A percentile compares a stretch with the other conserved stretches of the same genome.
phyloP scores from a whole-genome alignment of 305 asterid genomes.

The Fraxinus sp. region DNA sequence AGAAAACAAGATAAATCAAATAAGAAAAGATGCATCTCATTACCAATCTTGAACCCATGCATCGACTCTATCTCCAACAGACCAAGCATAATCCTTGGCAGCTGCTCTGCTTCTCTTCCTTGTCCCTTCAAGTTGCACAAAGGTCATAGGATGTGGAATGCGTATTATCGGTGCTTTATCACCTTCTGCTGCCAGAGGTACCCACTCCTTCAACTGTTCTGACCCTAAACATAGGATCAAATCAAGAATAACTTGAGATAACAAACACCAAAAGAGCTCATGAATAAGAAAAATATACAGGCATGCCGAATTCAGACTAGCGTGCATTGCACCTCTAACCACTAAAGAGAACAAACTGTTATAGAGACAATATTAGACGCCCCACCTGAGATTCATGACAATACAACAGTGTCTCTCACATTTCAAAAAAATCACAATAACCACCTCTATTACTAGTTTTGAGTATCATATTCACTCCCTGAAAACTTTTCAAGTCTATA shows the following conservation, averaged over 20 bases:
- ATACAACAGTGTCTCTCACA: not conserved
- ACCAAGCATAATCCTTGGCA: constrained; percentile 69
- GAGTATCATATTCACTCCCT: not conserved
- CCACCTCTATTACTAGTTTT: not conserved
- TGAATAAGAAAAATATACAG: not conserved
- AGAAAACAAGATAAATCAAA: constrained; percentile 4
- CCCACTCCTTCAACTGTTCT: constrained; percentile 78
- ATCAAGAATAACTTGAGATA: not conserved
- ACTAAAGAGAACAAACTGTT: not conserved
- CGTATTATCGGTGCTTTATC: constrained; percentile 60
- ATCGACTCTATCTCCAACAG: constrained; percentile 88
- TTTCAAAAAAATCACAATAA: not conserved
- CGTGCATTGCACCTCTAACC: not conserved
- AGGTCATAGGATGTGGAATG: constrained; percentile 62
- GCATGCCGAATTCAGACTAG: not conserved
- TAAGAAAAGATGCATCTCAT: constrained; percentile 15
- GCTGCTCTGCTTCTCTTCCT: constrained; percentile 87
- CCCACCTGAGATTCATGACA: not conserved
- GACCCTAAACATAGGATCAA: constrained; percentile 40
- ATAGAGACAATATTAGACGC: not conserved
- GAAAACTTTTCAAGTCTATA: not conserved
- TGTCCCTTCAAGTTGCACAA: constrained; percentile 54
- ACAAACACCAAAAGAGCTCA: not conserved
- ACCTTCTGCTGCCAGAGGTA: constrained; percentile 63
- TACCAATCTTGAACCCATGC: constrained; percentile 80